Conservation (phyloP, 2,329 filamentous ascomycete genomes). For the Ceratocystis variospora region DNA sequence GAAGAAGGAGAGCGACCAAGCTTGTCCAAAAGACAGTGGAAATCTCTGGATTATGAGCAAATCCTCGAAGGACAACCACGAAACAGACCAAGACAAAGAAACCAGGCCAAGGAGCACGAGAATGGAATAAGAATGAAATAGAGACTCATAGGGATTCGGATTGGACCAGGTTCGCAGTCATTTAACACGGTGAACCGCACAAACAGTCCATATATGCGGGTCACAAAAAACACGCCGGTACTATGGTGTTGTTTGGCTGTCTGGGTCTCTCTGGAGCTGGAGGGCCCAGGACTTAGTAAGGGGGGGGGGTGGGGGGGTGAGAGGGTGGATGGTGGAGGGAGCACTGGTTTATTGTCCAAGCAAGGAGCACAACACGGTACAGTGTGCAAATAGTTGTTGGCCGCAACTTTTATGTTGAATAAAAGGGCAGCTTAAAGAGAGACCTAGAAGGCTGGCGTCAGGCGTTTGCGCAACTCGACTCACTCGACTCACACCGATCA, state of each 20-base stretch:
- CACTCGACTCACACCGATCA: not conserved
- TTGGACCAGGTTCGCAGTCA: slow-evolving; percentile 2
- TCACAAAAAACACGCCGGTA: not conserved
- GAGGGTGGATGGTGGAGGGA: not conserved
- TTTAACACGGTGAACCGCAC: not conserved
- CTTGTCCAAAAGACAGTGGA: not conserved
- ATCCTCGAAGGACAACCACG: not conserved
- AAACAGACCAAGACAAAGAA: slow-evolving; percentile 13
- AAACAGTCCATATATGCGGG: slow-evolving; percentile 2
- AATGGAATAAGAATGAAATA: slow-evolving; percentile 17
- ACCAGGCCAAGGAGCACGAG: slow-evolving; percentile 15
- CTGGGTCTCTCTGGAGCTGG: not conserved
- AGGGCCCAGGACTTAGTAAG: not conserved
- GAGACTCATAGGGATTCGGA: slow-evolving; percentile 18
- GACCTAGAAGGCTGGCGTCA: slow-evolving; percentile 2
- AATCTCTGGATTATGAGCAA: slow-evolving; percentile 6
- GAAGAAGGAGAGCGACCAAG: not conserved
- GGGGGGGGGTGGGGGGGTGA: not conserved
- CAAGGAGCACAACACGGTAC: slow-evolving; percentile 6
- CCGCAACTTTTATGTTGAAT: slow-evolving; percentile 1
- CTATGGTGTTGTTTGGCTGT: not conserved
- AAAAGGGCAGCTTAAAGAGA: slow-evolving; percentile 3
- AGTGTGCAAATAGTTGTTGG: not conserved
- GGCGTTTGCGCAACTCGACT: not conserved
- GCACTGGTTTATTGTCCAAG: not conserved